Conservation (phyloP, 345 rosid genomes). For the Noccaea bulbosa region DNA sequence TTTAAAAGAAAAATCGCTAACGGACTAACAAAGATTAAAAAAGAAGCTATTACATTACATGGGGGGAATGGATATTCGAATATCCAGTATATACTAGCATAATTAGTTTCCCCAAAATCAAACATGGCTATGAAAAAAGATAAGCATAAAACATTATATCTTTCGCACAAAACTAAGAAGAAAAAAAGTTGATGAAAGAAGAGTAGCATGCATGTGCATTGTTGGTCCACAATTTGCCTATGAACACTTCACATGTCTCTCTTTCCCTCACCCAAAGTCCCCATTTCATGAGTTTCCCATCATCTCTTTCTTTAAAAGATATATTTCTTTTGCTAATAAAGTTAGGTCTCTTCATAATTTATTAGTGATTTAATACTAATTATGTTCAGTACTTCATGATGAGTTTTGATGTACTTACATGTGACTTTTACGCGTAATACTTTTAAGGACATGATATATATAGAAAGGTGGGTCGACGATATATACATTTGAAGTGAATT, state of each 20-base stretch:
- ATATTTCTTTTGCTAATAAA: slow-evolving; percentile 33
- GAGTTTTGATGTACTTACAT: slow-evolving; percentile 45
- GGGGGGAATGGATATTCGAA: neutral
- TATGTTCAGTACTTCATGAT: slow-evolving; percentile 44
- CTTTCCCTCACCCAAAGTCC: slow-evolving; percentile 38
- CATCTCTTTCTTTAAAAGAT: slow-evolving; percentile 32
- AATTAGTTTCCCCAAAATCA: slow-evolving; percentile 1
- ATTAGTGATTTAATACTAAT: slow-evolving; percentile 41
- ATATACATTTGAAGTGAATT: slow-evolving; percentile 4
- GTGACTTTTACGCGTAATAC: slow-evolving; percentile 39
- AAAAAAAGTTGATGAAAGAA: slow-evolving; percentile 36
- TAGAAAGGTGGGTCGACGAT: slow-evolving; percentile 35
- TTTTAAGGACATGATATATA: slow-evolving; percentile 38
- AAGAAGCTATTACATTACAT: too few relatives aligned
- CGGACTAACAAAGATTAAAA: too few relatives aligned
- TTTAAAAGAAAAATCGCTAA: too few relatives aligned
- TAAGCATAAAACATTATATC: slow-evolving; percentile 10
- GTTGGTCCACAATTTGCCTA: slow-evolving; percentile 49
- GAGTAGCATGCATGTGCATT: slow-evolving; percentile 45
- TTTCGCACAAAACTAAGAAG: slow-evolving; percentile 26
- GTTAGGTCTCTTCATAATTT: slow-evolving; percentile 33
- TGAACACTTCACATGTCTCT: slow-evolving; percentile 48
- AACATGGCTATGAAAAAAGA: slow-evolving; percentile 24
- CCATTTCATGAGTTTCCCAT: slow-evolving; percentile 44
- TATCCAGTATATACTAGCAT: neutral